Percentiles rank a stretch among this genome's conserved stretches.
phyloP scores from a whole-genome alignment of 2,329 filamentous ascomycete genomes.

The Fusarium mangiferae region DNA sequence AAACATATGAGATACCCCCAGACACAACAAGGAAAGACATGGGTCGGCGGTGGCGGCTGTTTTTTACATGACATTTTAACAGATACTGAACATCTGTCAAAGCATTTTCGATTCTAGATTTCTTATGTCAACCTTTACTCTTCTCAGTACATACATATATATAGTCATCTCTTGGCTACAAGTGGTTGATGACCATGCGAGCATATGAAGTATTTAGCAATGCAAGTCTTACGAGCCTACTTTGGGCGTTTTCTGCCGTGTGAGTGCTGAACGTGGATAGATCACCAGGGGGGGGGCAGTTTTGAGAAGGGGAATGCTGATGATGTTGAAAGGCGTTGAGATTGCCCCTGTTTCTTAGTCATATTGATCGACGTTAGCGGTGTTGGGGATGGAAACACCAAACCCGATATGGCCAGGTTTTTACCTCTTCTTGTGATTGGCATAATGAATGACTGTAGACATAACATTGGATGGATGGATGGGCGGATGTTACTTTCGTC shows the following conservation, averaged over 20 bases:
- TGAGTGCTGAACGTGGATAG: not conserved
- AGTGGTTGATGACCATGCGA: not conserved
- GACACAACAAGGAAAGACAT: not conserved
- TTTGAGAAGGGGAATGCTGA: not conserved
- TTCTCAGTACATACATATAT: slow-evolving; percentile 36
- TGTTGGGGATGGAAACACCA: slow-evolving; percentile 10
- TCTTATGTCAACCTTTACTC: slow-evolving; percentile 22
- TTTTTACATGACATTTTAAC: slow-evolving; percentile 8
- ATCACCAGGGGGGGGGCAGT: not conserved
- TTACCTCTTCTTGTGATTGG: not conserved
- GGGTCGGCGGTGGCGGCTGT: slow-evolving; percentile 13
- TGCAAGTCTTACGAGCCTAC: not conserved
- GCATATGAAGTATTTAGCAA: slow-evolving; percentile 25
- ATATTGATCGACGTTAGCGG: not conserved
- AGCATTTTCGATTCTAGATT: slow-evolving; percentile 16
- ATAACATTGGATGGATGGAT: not conserved
- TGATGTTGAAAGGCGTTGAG: slow-evolving; percentile 17
- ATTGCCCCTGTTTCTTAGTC: slow-evolving; percentile 24
- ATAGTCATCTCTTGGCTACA: slow-evolving; percentile 16
- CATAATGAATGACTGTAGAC: not conserved
- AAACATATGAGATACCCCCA: slow-evolving; percentile 22
- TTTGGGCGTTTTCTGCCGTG: not conserved
- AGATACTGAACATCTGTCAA: slow-evolving; percentile 11
- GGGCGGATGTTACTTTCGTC: not conserved
- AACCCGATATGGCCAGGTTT: slow-evolving; percentile 5